These are phyloP conservation scores for Candida ortonii DNA, from an alignment of 805 yeast species.

Conservation along the genomic window DNA sequence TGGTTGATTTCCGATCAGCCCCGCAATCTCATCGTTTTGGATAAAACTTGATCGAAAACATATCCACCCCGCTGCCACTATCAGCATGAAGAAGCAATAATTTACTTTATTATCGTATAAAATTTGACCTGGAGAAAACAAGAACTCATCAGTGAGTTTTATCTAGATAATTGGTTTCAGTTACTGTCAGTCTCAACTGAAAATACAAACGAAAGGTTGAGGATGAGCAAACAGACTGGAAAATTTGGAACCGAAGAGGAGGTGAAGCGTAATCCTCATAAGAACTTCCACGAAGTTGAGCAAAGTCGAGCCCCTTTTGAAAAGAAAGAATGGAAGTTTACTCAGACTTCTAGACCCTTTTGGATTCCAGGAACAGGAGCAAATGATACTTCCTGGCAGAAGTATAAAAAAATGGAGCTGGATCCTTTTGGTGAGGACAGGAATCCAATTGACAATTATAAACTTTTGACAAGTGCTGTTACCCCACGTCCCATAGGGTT, in stretches of 20 bases:
- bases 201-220: too few species aligned
- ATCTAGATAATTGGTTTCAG: too few species aligned
- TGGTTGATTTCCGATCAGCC: too few species aligned
- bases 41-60: too few species aligned
- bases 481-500: constrained; percentile 64
- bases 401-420: constrained; percentile 42
- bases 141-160: too few species aligned
- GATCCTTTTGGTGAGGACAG: constrained; percentile 48
- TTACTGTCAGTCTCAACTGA: too few species aligned
- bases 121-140: too few species aligned
- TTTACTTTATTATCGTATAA: too few species aligned
- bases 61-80: too few species aligned
- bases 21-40: too few species aligned
- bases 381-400: constrained; percentile 40
- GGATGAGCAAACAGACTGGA: too few species aligned
- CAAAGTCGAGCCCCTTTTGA: constrained; percentile 11
- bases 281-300: constrained; percentile 10
- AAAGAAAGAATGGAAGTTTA: constrained; percentile 6
- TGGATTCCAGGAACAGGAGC: constrained; percentile 54
- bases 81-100: too few species aligned
- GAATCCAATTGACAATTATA: constrained; percentile 44
- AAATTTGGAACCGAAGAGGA: constrained; percentile 6
- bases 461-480: constrained; percentile 48
- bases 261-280: constrained; percentile 7
- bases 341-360: constrained; percentile 22